Base-by-base conservation (phyloP, 2,329 filamentous ascomycete species). In the Balansia obtecta region DNA sequence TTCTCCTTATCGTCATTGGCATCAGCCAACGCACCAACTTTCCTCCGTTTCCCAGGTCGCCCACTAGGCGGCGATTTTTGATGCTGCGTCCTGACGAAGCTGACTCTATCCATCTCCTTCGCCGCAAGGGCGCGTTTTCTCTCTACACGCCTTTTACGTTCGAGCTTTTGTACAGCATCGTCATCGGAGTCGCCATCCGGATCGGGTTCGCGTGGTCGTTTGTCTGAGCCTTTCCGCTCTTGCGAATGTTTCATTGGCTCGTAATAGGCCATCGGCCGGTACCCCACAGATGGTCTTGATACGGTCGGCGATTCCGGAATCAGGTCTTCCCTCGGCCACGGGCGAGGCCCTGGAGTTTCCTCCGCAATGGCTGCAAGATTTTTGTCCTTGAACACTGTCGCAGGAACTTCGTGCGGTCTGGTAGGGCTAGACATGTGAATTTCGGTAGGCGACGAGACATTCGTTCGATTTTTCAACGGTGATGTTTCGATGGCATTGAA, bases 381-480 rank as follows among this genome's bases (percentile, higher is more conserved):
- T 4, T 55, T 55, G 4, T 56, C 52, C 22, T 55, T 60, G 9
- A 58, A 48, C 6, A 60, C 54, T 2, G 61, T 65, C n/a, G 56
- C 56, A 1, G 61, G 62, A 9, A 64, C 54, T 10, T 67, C 61
- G n/a, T 63, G 57, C 1, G 65, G 52, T 15, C 57, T 60, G 18
- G 55, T 58, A 0, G 73, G 71, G 46, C 72, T 75, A 7, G 73
- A 73, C 0, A 66, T 65, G 22, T 60, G 62, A 7, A 64, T 57
- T 38, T 63, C 61, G 11, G 68, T 66, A 2, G 75, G 72, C 0
- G 72, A 75, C 0, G 72, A 71, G 32, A 71, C 67, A 46, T 74
- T 66, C 15, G 69, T 68, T 27, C 72, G 69, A 37, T 72, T 66
- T 57, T 76, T 77, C 1, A 77, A 59, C 0, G 76, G 75, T 1